Conservation (phyloP, 2,329 filamentous ascomycete species). For the Microcyclosporella mali region DNA sequence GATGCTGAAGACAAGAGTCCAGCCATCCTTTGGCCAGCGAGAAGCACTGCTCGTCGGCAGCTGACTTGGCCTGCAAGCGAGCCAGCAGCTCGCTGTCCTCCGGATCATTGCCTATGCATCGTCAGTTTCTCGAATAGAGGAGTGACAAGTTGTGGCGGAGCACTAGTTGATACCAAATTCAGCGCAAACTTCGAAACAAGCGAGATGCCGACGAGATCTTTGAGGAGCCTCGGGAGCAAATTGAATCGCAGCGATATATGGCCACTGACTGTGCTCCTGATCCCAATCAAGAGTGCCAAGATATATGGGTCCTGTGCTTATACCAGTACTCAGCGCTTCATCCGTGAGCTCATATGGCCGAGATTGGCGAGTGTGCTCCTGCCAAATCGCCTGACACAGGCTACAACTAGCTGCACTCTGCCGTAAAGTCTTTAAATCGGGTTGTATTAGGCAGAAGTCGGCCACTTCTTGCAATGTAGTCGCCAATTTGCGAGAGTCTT, state of each 20-base stretch:
- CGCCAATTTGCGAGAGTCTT: too few species aligned
- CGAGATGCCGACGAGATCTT: background rate
- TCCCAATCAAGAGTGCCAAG: slow-evolving; percentile 5
- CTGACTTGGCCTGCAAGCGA: background rate
- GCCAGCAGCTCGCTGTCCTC: background rate
- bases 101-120: background rate
- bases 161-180: background rate
- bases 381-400: slow-evolving; percentile 2
- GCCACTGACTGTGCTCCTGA: background rate
- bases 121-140: too few species aligned
- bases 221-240: background rate
- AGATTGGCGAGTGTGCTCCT: background rate
- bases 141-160: too few species aligned
- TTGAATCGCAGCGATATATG: slow-evolving; percentile 1
- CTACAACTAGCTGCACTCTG: too few species aligned
- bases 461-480: too few species aligned
- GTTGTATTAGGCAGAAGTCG: too few species aligned
- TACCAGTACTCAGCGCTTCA: background rate
- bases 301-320: slow-evolving; percentile 2
- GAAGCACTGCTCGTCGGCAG: background rate
- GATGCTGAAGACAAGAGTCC: background rate
- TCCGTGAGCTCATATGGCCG: slow-evolving; percentile 2
- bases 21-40: background rate
- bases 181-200: slow-evolving; percentile 10
- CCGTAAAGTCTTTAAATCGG: too few species aligned